phyloP scores from a whole-genome alignment of 169 alveolate genomes.

The Babesia gibsoni region DNA sequence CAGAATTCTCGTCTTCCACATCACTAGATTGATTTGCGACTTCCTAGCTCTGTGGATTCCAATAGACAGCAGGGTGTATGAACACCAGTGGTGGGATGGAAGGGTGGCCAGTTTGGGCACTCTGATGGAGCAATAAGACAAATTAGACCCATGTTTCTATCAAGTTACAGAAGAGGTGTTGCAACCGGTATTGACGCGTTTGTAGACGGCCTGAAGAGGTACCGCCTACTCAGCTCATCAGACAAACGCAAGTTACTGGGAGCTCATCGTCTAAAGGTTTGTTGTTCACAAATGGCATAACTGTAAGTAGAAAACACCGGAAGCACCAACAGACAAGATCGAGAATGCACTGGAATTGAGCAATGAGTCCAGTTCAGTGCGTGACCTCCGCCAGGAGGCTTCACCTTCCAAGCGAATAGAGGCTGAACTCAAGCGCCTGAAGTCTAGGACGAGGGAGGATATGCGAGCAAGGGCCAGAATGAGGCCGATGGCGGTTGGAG shows the following conservation, averaged over 20 bases:
- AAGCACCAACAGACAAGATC: not conserved
- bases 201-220: conserved; percentile 30
- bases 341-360: conserved; percentile 18
- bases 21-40: too few species aligned
- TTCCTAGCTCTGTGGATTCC: too few species aligned
- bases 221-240: conserved; percentile 36
- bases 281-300: not conserved
- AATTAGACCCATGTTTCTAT: not conserved
- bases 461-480: not conserved
- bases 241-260: conserved; percentile 55
- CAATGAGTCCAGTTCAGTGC: not conserved
- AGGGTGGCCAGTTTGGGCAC: too few species aligned
- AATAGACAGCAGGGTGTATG: too few species aligned
- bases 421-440: conserved; percentile 22
- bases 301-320: not conserved
- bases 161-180: not conserved
- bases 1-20: conserved; percentile 6
- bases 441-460: not conserved
- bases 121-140: too few species aligned
- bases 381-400: not conserved
- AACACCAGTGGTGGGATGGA: too few species aligned
- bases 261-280: conserved; percentile 52
- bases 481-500: conserved; percentile 11
- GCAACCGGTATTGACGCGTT: conserved; percentile 43
- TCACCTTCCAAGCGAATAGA: not conserved